A percentile compares a stretch with the other conserved stretches of the same genome.
phyloP scores from a whole-genome alignment of 2,329 filamentous ascomycete genomes.

The Trichoderma brevicompactum region DNA sequence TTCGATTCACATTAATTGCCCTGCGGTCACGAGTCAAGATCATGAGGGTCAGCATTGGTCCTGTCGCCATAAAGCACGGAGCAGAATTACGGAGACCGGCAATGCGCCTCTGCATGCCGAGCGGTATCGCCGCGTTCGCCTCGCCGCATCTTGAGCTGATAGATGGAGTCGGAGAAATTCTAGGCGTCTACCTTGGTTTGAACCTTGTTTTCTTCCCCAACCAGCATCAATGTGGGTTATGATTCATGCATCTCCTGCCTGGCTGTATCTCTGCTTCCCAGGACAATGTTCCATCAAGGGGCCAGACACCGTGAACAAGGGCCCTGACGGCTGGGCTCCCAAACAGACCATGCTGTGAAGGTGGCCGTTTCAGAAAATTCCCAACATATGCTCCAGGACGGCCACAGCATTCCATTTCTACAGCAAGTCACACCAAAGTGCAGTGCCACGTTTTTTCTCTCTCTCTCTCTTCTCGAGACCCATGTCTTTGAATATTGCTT shows the following conservation, averaged over 20 bases:
- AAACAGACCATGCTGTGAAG: too few relatives aligned
- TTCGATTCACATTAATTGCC: too few relatives aligned
- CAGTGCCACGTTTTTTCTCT: not conserved
- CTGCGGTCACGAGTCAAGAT: not conserved
- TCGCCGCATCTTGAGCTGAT: conserved; percentile 28
- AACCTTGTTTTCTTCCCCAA: not conserved
- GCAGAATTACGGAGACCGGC: conserved; percentile 16
- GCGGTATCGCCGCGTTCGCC: conserved; percentile 24
- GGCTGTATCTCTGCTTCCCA: not conserved
- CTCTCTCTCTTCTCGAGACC: not conserved
- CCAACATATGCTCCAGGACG: not conserved
- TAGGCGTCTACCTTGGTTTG: not conserved
- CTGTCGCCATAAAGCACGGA: not conserved
- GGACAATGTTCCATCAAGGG: too few relatives aligned
- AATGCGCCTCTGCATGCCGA: conserved; percentile 16
- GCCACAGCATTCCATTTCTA: not conserved
- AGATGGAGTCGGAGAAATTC: conserved; percentile 24
- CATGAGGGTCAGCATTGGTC: not conserved
- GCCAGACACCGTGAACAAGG: too few relatives aligned
- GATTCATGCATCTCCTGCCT: not conserved
- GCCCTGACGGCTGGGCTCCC: too few relatives aligned
- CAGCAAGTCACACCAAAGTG: not conserved
- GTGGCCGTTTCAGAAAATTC: conserved; percentile 1
- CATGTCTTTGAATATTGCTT: conserved; percentile 15
- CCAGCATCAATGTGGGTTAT: conserved; percentile 4